These are phyloP conservation scores for Nepenthes gracilis DNA, from an alignment of 148 eudicot species.

Conservation along the genomic window DNA sequence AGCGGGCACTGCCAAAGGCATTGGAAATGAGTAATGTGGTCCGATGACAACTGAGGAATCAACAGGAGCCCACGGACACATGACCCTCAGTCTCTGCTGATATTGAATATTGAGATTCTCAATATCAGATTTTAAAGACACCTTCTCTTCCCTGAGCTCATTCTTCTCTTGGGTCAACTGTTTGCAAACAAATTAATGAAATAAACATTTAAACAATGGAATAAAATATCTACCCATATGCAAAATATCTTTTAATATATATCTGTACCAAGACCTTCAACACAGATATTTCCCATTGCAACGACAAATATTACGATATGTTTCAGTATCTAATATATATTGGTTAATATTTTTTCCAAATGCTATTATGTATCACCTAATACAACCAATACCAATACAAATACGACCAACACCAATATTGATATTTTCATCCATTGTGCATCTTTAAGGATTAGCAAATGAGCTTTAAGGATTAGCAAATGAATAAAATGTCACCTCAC, in stretches of 20 bases:
- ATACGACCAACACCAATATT: no score
- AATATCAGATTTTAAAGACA: conserved; percentile 46
- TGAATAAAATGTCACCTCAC: conserved; percentile 32
- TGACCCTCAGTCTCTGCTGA: conserved; percentile 42
- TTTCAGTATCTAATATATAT: no score
- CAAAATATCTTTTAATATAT: no score
- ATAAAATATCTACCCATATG: no score
- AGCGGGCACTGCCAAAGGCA: conserved; percentile 37
- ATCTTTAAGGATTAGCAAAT: background rate
- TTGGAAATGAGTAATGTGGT: conserved; percentile 39
- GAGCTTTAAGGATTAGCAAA: conserved; percentile 7
- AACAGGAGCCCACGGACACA: conserved; percentile 45
- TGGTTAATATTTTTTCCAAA: no score
- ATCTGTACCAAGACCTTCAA: no score
- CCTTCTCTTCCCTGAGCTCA: conserved; percentile 62
- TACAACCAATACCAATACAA: no score
- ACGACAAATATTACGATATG: no score
- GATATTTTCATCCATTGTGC: no score
- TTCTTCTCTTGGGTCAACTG: conserved; percentile 67
- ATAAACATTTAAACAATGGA: background rate
- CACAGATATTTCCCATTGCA: no score
- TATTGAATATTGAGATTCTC: conserved; percentile 44
- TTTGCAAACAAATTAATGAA: conserved; percentile 8
- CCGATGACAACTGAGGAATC: conserved; percentile 55
- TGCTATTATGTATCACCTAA: no score